Evolutionary conservation across 1,139 yeast species (phyloP), one percentile per base, ranked within the genome.

Genomic region (Candida labiduridarum): DNA sequence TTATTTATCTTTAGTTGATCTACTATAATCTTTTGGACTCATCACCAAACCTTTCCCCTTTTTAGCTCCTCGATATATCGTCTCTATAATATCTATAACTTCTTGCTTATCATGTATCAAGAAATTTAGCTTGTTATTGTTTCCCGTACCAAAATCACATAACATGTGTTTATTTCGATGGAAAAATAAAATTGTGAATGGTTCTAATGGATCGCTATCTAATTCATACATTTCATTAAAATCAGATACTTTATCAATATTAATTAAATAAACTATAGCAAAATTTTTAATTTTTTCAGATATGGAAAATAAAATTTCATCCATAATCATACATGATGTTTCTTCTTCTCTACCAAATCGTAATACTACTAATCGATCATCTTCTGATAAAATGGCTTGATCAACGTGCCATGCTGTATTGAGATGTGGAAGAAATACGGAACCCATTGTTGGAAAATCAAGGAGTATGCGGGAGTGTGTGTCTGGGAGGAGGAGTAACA

Each of bases 91-190:
- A 66, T 94, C 99, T 34, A 94, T 89, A 74, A 94, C 68, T 58
- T 91, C 98, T 66, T 94, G 97, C 56, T 87, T 86, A 63, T 89
- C 91, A 45, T 83, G 84, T 34, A 94, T 73, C 47, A 68, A 62
- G 68, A 94, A 94, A 63, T 91, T 91, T 71, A 94, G 73, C 73
- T 94, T 94, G 73, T 95, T 94, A 69, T 95, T 94, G 65, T 94
- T 90, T 41, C 99, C 99, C 0, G 99, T 94, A 2, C 99, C 99
- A 68, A 91, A 91, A 72, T 94, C 99, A 69, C 97, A 89, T 90
- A 92, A 84, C 96, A 95, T 92, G 66, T 94, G 99, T 66, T 91
- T 92, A 70, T 94, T 94, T 49, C 96, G 75, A 69, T 82, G 90
- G 66, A 94, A 94, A 64, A 94, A 92, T 98, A 94, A 94, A 49